These are phyloP conservation scores for Neopestalotiopsis rosae DNA, from an alignment of 2,329 filamentous ascomycete genomes.

Conservation along the genomic window DNA sequence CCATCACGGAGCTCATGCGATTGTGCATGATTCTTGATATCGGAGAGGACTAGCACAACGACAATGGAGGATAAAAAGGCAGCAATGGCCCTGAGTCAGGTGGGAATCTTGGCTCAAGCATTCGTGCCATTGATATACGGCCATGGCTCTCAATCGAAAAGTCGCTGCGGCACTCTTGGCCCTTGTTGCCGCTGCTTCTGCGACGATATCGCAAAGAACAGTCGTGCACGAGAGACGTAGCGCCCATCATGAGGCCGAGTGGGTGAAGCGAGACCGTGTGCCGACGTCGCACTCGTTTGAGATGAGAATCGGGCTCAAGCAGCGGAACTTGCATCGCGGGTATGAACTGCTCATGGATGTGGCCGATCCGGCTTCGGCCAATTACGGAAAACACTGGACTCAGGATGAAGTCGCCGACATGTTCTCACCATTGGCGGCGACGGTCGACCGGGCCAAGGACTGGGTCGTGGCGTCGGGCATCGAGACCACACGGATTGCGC, in stretches of 20 bases:
- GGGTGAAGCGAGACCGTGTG: background rate
- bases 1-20: conserved; percentile 3
- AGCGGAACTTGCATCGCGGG: conserved; percentile 29
- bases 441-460: conserved; percentile 39
- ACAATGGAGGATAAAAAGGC: background rate
- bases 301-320: conserved; percentile 26
- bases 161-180: background rate
- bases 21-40: background rate
- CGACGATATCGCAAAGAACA: background rate
- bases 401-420: conserved; percentile 42
- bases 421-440: conserved; percentile 41
- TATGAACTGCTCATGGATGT: conserved; percentile 35
- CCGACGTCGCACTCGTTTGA: background rate
- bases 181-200: background rate
- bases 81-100: background rate
- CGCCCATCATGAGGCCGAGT: background rate
- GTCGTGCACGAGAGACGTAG: background rate
- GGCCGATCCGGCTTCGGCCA: conserved; percentile 39
- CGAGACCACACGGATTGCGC: conserved; percentile 34
- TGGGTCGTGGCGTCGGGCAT: conserved; percentile 44
- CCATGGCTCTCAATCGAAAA: background rate
- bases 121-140: background rate
- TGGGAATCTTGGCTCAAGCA: background rate
- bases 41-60: background rate
- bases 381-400: conserved; percentile 47